These are phyloP conservation scores for Drosera spatulata DNA, from an alignment of 179 eudicot species.

Conservation along the genomic window DNA sequence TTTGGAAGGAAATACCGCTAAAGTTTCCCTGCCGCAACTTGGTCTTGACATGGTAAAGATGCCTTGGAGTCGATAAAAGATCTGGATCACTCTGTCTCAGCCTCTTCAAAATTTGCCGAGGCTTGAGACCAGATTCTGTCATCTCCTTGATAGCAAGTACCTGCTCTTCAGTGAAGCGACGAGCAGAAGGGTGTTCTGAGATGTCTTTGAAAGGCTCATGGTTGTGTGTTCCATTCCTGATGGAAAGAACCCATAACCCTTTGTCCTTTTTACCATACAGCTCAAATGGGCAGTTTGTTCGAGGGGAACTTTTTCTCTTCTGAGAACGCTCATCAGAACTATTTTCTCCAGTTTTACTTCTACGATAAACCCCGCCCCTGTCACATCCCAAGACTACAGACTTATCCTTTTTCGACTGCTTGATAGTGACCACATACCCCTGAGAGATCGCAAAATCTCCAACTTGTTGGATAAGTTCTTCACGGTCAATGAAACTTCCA, in stretches of 20 bases:
- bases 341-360: conserved; percentile 37
- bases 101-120: conserved; percentile 61
- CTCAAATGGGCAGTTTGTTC: conserved; percentile 69
- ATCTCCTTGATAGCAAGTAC: conserved; percentile 50
- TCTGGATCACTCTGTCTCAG: conserved; percentile 62
- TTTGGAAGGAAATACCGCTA: conserved; percentile 24
- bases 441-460: conserved; percentile 61
- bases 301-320: conserved; percentile 44
- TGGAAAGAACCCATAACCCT: conserved; percentile 44
- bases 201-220: conserved; percentile 63
- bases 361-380: conserved; percentile 58
- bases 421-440: conserved; percentile 69
- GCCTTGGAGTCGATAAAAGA: conserved; percentile 57
- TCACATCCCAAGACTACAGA: conserved; percentile 58
- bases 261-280: conserved; percentile 50
- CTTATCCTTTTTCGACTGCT: conserved; percentile 52
- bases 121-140: conserved; percentile 74
- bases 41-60: conserved; percentile 60
- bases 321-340: conserved; percentile 28
- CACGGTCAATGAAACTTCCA: conserved; percentile 56
- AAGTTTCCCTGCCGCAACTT: conserved; percentile 56
- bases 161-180: conserved; percentile 62
- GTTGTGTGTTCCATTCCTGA: conserved; percentile 58
- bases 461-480: conserved; percentile 63
- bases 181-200: conserved; percentile 57